These are phyloP conservation scores for Penicillium rolfsii DNA, from an alignment of 2,329 filamentous ascomycete genomes.

Conservation along the genomic window DNA sequence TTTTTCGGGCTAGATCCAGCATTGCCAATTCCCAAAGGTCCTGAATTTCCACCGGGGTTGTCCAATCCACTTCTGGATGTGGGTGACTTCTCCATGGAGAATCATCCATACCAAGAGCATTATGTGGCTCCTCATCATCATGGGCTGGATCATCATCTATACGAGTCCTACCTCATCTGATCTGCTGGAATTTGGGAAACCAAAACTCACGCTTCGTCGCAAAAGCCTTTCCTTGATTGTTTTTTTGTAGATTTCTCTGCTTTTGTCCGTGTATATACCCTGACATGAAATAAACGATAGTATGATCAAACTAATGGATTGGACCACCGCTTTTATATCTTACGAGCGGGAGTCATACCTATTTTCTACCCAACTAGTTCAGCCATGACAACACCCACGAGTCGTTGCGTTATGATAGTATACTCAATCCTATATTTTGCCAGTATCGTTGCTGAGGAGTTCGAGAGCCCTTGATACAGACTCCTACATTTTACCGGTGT, in stretches of 20 bases:
- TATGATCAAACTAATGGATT: too few species aligned
- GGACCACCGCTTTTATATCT: not conserved
- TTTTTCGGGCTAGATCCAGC: conserved; percentile 28
- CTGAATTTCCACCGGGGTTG: conserved; percentile 51
- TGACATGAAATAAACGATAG: not conserved
- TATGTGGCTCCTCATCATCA: conserved; percentile 70
- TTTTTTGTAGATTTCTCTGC: not conserved
- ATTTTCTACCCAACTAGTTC: conserved; percentile 1
- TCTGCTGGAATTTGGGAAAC: not conserved
- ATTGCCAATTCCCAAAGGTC: conserved; percentile 34
- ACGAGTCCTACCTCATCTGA: conserved; percentile 24
- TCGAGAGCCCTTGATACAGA: not conserved
- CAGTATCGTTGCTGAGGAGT: not conserved
- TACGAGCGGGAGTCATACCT: not conserved
- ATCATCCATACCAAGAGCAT: conserved; percentile 79
- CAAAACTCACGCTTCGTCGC: too few species aligned
- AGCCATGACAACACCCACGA: not conserved
- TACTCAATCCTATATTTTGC: not conserved
- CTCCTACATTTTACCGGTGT: conserved; percentile 5
- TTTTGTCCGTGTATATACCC: not conserved
- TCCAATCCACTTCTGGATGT: conserved; percentile 71
- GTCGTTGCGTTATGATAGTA: not conserved
- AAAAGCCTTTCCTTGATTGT: not conserved
- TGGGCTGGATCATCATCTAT: conserved; percentile 34
- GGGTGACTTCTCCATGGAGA: conserved; percentile 75